Evolutionary conservation across 495 filamentous ascomycete species (phyloP), one percentile per base, ranked within the genome.

Genomic region (Diplogelasinospora grovesii): DNA sequence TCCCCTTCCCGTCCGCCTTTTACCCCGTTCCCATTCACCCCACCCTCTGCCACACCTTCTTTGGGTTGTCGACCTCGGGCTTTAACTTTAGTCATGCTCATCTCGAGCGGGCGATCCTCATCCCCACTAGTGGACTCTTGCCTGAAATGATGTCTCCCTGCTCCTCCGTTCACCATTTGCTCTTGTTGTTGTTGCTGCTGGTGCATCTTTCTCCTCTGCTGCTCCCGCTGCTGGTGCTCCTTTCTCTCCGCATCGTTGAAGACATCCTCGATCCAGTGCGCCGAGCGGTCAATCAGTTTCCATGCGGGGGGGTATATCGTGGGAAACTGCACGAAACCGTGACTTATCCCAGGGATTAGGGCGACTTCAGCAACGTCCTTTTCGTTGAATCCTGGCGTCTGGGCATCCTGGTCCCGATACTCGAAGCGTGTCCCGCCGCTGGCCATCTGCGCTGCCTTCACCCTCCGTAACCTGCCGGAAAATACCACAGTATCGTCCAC

Each of bases 401-500:
- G 6, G 11, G 50, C 52, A 32, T 59, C 45, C 23, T 36, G 31
- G 15, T 61, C 60, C 14, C 35, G 37, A 37, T 70, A 61, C 32
- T 58, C 54, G n/a, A 54, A 40, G 11, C 60, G 32, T 1, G 18
- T 28, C 0, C 60, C 60, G 4, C 48, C 41, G 18, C 41, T 45
- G 10, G 65, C 61, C 33, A 68, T 51, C 23, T 70, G 70, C 2
- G 81, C 82, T 4, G 81, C 69, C 51, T 95, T 94, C 5, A 86
- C 88, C 29, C 89, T 77, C 10, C 88, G 73, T 6, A 98, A 60
- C 1, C 93, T 70, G 3, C 93, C 93, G 0, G 89, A 89, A 49
- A 98, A 95, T 42, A 98, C 86, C 2, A 94, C 85, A 0, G 92
- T 98, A 61, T 98, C 92, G 54, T 98, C 92, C 2, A 96, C 90